Base-by-base conservation (phyloP, 1,284 basidiomycete species). In the Mycena citricolor region DNA sequence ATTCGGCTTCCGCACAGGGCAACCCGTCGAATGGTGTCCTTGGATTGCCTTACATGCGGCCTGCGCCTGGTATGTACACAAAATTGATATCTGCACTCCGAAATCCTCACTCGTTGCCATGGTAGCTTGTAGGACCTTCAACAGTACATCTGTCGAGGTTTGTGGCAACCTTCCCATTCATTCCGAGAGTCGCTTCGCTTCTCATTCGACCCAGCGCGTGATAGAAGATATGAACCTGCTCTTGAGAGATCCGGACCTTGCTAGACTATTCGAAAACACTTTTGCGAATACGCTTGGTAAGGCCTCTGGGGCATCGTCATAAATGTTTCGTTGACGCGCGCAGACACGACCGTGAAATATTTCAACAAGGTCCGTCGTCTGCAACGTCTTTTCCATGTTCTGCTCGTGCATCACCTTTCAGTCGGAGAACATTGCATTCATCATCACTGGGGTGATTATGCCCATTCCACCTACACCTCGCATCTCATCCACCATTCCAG, bases 281-380 rank as follows among this genome's bases (percentile, higher is more conserved):
- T 86, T 86, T 57, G 84, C 85, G 2, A 86, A 85, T 54, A 88
- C 86, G 0, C 69, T 88, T 25, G 84, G 84, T 83, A 54, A 42
- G 64, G 50, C 16, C 25, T 33, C 51, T 20, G n/a, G n/a, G n/a
- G n/a, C n/a, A n/a, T n/a, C n/a, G n/a, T n/a, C n/a, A n/a, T n/a
- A n/a, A n/a, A 20, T 8, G 24, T 20, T 17, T 31, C n/a, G n/a
- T n/a, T n/a, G n/a, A n/a, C n/a, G n/a, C n/a, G n/a, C n/a, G 28
- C 44, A 85, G 85, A 88, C 57, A 87, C 84, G 1, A 86, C 86
- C 6, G 77, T 88, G 38, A 82, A 76, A 60, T 88, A 86, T 55
- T 87, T 80, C 60, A 79, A 71, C 21, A 23, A 30, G 10, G n/a
- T n/a, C n/a, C n/a, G n/a, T n/a, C n/a, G n/a, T n/a, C n/a, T n/a